Conservation (phyloP, 371 early-diverging fungal genomes). For the Mucor plumbeus region DNA sequence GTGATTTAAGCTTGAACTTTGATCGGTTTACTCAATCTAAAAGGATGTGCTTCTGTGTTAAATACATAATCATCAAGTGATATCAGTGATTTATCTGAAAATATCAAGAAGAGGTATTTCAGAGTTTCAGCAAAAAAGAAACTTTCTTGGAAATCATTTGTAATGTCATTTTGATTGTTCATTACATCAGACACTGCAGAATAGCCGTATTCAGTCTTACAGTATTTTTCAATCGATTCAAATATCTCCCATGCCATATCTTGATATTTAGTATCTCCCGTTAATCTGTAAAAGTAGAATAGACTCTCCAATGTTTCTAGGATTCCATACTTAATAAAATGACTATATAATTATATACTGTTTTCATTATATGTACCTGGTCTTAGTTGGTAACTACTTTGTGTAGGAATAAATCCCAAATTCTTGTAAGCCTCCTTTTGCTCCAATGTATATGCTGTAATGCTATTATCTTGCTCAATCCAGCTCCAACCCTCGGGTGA, state of each 20-base stretch:
- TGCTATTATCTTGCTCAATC: constrained; percentile 30
- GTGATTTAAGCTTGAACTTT: constrained; percentile 30
- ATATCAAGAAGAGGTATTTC: constrained; percentile 90
- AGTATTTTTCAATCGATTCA: constrained; percentile 66
- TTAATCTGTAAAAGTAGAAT: constrained; percentile 73
- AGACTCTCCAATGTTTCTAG: constrained; percentile 78
- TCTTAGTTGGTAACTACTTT: background rate
- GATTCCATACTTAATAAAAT: background rate
- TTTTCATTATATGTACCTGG: background rate
- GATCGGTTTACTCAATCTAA: constrained; percentile 40
- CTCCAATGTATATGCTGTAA: background rate
- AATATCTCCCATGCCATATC: constrained; percentile 76
- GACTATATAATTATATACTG: background rate
- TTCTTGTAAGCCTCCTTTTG: background rate
- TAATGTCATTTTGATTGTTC: constrained; percentile 18
- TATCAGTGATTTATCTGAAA: constrained; percentile 58
- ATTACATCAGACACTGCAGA: constrained; percentile 45
- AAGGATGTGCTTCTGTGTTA: constrained; percentile 79
- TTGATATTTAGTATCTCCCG: constrained; percentile 46
- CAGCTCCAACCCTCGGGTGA: constrained; percentile 53
- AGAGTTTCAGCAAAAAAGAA: constrained; percentile 91
- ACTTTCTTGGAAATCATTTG: constrained; percentile 50
- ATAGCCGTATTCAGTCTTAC: constrained; percentile 33
- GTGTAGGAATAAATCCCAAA: constrained; percentile 31
- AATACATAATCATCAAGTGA: constrained; percentile 78